These are phyloP conservation scores for Psilocybe tampanensis DNA, from an alignment of 768 basidiomycete genomes.

Conservation along the genomic window DNA sequence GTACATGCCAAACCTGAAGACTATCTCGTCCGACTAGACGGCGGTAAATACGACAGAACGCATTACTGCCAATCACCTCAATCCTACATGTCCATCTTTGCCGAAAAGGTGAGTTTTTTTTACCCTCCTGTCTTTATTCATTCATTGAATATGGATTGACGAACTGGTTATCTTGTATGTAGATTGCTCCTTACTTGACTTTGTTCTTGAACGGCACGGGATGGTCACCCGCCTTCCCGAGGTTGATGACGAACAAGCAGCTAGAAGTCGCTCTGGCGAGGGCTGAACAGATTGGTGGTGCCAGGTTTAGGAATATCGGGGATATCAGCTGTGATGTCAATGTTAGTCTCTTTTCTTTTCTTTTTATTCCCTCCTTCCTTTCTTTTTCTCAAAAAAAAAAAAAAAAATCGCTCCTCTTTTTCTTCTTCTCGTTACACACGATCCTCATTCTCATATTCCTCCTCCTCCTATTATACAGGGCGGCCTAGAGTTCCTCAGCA, in stretches of 20 bases:
- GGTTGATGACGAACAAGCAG: constrained; percentile 73
- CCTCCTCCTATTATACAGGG: constrained; percentile 47
- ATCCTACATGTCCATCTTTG: constrained; percentile 67
- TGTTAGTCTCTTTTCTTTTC: constrained; percentile 34
- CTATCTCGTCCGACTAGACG: constrained; percentile 66
- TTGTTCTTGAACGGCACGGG: constrained; percentile 87
- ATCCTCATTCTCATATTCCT: too few species aligned
- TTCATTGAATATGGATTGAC: not conserved
- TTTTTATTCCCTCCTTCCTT: not conserved
- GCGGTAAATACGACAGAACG: constrained; percentile 56
- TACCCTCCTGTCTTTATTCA: not conserved
- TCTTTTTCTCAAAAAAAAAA: too few species aligned
- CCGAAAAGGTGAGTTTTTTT: constrained; percentile 51
- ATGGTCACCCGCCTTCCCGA: constrained; percentile 79
- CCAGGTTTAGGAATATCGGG: constrained; percentile 71
- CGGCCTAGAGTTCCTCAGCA: constrained; percentile 80
- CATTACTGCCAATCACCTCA: constrained; percentile 78
- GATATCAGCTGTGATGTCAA: constrained; percentile 92
- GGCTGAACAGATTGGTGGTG: constrained; percentile 52
- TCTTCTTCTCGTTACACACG: too few species aligned
- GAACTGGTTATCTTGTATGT: not conserved
- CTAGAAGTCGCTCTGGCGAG: constrained; percentile 50
- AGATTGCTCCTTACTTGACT: constrained; percentile 87
- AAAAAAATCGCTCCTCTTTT: too few species aligned
- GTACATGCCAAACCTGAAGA: constrained; percentile 70